Conservation (phyloP, 2,329 filamentous ascomycete species). For the Hirsutella minnesotensis region DNA sequence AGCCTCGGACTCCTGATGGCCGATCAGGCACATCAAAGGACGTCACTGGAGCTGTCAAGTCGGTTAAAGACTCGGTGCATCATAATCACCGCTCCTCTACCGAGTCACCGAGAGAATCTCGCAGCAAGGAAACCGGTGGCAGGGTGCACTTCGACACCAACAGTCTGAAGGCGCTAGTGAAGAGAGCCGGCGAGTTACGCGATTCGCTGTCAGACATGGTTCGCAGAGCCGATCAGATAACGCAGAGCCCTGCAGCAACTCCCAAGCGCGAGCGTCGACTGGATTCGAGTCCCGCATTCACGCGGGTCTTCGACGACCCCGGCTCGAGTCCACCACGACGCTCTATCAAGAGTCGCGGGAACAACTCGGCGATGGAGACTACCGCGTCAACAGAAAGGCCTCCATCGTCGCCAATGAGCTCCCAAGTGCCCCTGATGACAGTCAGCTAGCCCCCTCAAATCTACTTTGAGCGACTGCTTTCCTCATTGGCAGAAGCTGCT, state of each 20-base stretch:
- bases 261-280: slow-evolving; percentile 30
- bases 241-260: slow-evolving; percentile 41
- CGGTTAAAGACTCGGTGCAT: slow-evolving; percentile 54
- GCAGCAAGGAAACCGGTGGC: slow-evolving; percentile 29
- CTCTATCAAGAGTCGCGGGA: slow-evolving; percentile 39
- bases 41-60: slow-evolving; percentile 41
- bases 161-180: slow-evolving; percentile 54
- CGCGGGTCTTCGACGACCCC: slow-evolving; percentile 52
- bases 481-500: too few species aligned
- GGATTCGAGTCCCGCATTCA: slow-evolving; percentile 56
- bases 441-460: slow-evolving; percentile 30
- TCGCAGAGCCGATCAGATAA: slow-evolving; percentile 45
- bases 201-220: slow-evolving; percentile 49
- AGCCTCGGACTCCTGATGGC: slow-evolving; percentile 28
- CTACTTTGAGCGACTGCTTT: too few species aligned
- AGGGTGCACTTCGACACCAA: slow-evolving; percentile 56
- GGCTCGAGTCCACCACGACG: slow-evolving; percentile 41
- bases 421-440: slow-evolving; percentile 53
- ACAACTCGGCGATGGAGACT: slow-evolving; percentile 36
- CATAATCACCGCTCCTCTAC: slow-evolving; percentile 25
- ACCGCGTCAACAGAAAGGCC: slow-evolving; percentile 38
- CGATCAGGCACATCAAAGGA: slow-evolving; percentile 20
- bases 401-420: slow-evolving; percentile 35
- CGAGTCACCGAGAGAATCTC: slow-evolving; percentile 22
- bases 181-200: slow-evolving; percentile 46